A percentile compares a stretch with the other conserved stretches of the same genome.
These are phyloP conservation scores for Ustilago sp. DNA, from an alignment of 1,284 basidiomycete genomes.

Conservation along the genomic window DNA sequence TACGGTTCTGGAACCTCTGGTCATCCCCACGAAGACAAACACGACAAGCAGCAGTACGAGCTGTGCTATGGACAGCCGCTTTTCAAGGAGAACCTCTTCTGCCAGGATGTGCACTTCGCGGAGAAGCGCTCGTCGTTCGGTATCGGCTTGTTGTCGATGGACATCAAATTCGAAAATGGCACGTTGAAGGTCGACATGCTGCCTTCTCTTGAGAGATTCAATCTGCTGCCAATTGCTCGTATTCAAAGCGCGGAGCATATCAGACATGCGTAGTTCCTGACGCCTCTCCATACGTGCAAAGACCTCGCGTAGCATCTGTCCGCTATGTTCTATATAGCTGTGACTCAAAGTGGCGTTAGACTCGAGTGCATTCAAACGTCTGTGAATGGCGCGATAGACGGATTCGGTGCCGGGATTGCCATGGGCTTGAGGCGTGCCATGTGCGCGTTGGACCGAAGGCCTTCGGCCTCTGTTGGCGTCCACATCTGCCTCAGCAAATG, in stretches of 20 bases:
- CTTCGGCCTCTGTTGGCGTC: slow-evolving; percentile 23
- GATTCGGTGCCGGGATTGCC: slow-evolving; percentile 73
- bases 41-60: slow-evolving; percentile 81
- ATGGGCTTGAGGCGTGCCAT: background rate
- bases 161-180: slow-evolving; percentile 79
- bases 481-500: slow-evolving; percentile 1
- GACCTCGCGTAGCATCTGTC: slow-evolving; percentile 80
- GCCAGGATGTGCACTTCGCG: slow-evolving; percentile 78
- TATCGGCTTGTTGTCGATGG: slow-evolving; percentile 77
- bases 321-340: slow-evolving; percentile 91
- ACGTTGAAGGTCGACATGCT: slow-evolving; percentile 75
- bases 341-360: slow-evolving; percentile 87
- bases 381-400: slow-evolving; percentile 96
- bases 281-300: slow-evolving; percentile 77
- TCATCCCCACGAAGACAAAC: slow-evolving; percentile 84
- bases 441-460: slow-evolving; percentile 6
- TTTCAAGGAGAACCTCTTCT: slow-evolving; percentile 84
- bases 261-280: slow-evolving; percentile 72
- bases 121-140: slow-evolving; percentile 78
- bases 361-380: slow-evolving; percentile 86
- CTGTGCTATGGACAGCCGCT: slow-evolving; percentile 84
- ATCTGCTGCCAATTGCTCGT: slow-evolving; percentile 71
- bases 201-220: slow-evolving; percentile 68
- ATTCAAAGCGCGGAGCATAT: slow-evolving; percentile 75
- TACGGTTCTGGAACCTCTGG: slow-evolving; percentile 77